Conservation (phyloP, 2,329 filamentous ascomycete genomes). For the Ophiocordyceps camponoti-leonardi region DNA sequence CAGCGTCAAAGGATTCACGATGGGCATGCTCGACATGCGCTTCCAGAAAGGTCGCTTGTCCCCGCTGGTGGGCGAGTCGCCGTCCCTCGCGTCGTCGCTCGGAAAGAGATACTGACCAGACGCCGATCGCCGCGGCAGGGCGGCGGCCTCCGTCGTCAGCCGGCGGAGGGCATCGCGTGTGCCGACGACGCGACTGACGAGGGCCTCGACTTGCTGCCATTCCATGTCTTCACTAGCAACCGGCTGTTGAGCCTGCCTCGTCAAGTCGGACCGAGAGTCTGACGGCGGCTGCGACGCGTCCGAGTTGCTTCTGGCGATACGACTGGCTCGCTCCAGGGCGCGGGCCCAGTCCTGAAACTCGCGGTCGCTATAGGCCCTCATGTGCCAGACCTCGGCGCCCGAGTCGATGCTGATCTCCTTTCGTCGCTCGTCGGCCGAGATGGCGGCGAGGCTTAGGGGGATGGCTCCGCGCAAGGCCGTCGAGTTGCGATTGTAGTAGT, state of each 20-base stretch:
- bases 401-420: conserved; percentile 94
- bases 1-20: conserved; percentile 21
- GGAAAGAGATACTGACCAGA: conserved; percentile 22
- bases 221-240: conserved; percentile 52
- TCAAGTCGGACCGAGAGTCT: conserved; percentile 10
- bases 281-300: conserved; percentile 9
- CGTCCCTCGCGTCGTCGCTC: conserved; percentile 18
- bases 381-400: conserved; percentile 91
- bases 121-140: conserved; percentile 16
- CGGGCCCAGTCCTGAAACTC: conserved; percentile 81
- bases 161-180: conserved; percentile 77
- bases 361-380: conserved; percentile 63
- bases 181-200: conserved; percentile 74
- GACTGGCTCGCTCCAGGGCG: conserved; percentile 69
- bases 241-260: conserved; percentile 12
- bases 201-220: conserved; percentile 71
- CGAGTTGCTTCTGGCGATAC: conserved; percentile 36
- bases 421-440: conserved; percentile 74
- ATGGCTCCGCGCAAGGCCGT: conserved; percentile 85
- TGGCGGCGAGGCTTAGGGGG: conserved; percentile 75
- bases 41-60: conserved; percentile 81
- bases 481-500: conserved; percentile 89
- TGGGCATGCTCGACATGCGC: conserved; percentile 52
- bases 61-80: conserved; percentile 30
- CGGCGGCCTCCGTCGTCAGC: conserved; percentile 69